Evolutionary conservation across 2,329 filamentous ascomycete genomes (phyloP), one percentile per base, ranked within the genome.

Genomic region (Fragosphaeria purpurea): DNA sequence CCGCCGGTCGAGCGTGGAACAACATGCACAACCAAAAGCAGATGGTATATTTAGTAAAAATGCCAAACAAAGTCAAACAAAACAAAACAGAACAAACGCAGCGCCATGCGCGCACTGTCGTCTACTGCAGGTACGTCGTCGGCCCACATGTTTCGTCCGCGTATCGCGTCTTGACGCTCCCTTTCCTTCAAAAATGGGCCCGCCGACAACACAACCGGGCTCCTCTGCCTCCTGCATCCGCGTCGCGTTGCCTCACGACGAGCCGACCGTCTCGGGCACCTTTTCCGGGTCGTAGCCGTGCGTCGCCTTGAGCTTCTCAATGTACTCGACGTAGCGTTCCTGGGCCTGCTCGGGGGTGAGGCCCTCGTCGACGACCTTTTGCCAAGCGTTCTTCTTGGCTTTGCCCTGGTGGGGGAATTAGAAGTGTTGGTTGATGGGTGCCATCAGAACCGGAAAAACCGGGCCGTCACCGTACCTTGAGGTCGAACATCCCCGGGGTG

Each of bases 371-470:
- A 80, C 77, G 55, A 82, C 62, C 63, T 82, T 76, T 69, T 88
- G 71, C 88, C 88, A 95, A 50, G 84, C 80, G 61, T 74, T 77
- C 71, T 83, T 79, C 77, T 94, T 95, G 61, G 80, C 80, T 73
- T 93, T 94, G 70, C 74, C 81, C 86, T 88, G 39, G 44, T 11
- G 7, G 37, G 31, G 44, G 6, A 5, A 47, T 50, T 37, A 53
- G 47, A n/a, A 7, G n/a, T 11, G 32, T 11, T 31, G 34, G 11
- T 37, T 7, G 11, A 37, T 37, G 35, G 37, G 22, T 22, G 22
- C 22, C 22, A 22, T 22, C 22, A 22, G 22, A 22, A 22, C 22
- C 22, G 49, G 22, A 22, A 37, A 31, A 61, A 8, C 11, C 4
- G 6, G 32, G 7, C 22, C 3, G 22, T 22, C 22, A 7, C 12